Percentiles rank a stretch among this genome's conserved stretches.
Evolutionary conservation across 176 grass and related monocot genomes (phyloP).

Genomic region (Rhynchospora breviuscula): DNA sequence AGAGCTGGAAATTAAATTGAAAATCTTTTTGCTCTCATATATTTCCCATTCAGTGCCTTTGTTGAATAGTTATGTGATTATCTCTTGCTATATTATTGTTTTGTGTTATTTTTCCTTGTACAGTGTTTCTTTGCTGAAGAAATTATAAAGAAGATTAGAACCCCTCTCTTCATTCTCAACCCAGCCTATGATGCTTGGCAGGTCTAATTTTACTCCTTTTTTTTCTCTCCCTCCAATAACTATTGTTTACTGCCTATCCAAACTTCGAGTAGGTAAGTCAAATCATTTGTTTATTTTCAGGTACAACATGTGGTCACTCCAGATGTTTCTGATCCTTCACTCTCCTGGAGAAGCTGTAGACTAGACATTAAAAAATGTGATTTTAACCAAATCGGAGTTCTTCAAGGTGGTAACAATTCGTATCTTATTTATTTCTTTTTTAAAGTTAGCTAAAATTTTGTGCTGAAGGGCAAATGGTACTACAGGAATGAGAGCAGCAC

Average conservation of each 20-base stretch:
- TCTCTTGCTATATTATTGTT: background rate
- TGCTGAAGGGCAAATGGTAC: background rate
- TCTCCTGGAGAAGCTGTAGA: conserved; percentile 56
- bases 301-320: conserved; percentile 72
- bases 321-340: conserved; percentile 40
- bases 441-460: conserved; percentile 13
- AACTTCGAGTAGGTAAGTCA: background rate
- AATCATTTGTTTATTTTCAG: conserved; percentile 34
- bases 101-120: background rate
- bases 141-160: conserved; percentile 58
- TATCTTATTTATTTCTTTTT: conserved; percentile 6
- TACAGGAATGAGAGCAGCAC: conserved; percentile 33
- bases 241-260: background rate
- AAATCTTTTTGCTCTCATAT: background rate
- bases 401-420: conserved; percentile 52
- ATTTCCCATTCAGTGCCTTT: background rate
- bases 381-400: conserved; percentile 48
- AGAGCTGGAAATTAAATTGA: background rate
- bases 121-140: conserved; percentile 80
- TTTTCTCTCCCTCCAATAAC: background rate
- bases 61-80: background rate
- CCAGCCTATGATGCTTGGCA: conserved; percentile 80
- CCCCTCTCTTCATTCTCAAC: conserved; percentile 79
- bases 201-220: conserved; percentile 30
- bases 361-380: conserved; percentile 68